Evolutionary conservation across 2,329 filamentous ascomycete species (phyloP).

Genomic region (Triangularia verruculosa): DNA sequence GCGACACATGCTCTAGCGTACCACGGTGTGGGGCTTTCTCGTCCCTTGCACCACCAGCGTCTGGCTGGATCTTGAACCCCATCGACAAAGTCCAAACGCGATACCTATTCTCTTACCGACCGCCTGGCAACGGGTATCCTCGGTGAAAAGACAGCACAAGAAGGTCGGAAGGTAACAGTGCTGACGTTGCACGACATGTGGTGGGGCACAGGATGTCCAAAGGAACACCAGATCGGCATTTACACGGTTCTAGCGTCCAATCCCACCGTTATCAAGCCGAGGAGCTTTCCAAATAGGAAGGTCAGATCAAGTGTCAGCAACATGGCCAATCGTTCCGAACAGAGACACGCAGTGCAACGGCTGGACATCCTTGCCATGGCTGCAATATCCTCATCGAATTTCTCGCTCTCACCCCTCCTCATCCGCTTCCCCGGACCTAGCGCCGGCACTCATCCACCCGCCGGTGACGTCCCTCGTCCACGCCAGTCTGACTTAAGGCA

Average conservation of each 20-base stretch:
- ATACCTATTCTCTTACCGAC: not conserved
- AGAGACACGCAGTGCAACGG: not conserved
- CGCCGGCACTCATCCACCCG: not conserved
- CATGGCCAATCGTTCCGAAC: not conserved
- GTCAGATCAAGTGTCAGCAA: not conserved
- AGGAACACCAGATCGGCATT: not conserved
- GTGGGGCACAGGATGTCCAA: not conserved
- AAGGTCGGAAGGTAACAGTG: not conserved
- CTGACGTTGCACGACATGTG: not conserved
- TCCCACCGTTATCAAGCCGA: not conserved
- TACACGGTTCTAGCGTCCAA: not conserved
- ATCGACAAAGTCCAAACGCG: not conserved
- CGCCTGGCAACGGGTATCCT: not conserved
- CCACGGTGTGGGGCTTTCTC: not conserved
- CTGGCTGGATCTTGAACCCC: not conserved
- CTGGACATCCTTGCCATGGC: not conserved
- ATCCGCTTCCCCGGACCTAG: not conserved
- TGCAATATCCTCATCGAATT: not conserved
- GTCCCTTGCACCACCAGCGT: not conserved
- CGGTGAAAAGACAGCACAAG: not conserved
- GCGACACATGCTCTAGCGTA: not conserved
- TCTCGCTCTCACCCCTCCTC: not conserved
- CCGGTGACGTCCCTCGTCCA: not conserved
- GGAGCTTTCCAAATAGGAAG: not conserved
- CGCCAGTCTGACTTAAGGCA: not conserved